phyloP scores from a whole-genome alignment of 177 flowering plant species.

The Vitis hybrid region DNA sequence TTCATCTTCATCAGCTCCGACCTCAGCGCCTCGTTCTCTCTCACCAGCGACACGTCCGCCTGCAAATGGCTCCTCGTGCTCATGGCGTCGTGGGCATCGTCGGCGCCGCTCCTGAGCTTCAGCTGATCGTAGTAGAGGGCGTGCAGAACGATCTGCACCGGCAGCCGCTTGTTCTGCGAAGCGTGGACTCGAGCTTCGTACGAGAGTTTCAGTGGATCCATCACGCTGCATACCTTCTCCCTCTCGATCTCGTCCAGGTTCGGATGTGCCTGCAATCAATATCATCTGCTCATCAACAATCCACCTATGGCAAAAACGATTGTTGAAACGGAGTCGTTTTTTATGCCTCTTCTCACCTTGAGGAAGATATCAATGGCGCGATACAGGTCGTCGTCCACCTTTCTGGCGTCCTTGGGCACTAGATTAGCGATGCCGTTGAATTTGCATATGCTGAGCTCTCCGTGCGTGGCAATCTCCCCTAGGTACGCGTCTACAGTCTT shows the following conservation, averaged over 20 bases:
- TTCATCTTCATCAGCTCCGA: conserved; percentile 85
- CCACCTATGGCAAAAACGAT: neutral
- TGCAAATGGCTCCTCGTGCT: conserved; percentile 57
- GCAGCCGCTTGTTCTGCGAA: conserved; percentile 86
- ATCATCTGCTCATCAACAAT: neutral
- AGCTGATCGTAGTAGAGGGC: conserved; percentile 92
- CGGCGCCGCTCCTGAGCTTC: conserved; percentile 67
- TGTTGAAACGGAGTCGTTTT: neutral
- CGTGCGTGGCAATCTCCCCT: conserved; percentile 67
- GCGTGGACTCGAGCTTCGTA: conserved; percentile 90
- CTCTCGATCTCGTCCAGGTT: conserved; percentile 85
- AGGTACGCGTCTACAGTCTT: conserved; percentile 76
- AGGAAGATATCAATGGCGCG: conserved; percentile 81
- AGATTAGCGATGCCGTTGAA: conserved; percentile 85
- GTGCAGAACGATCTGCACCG: conserved; percentile 83
- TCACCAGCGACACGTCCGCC: conserved; percentile 61
- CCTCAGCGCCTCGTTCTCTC: conserved; percentile 74
- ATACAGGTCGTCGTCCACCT: conserved; percentile 82
- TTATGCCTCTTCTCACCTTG: conserved; percentile 40
- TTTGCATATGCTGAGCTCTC: conserved; percentile 70
- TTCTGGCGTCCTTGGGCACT: conserved; percentile 67
- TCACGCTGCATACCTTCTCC: conserved; percentile 91
- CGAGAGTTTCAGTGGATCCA: conserved; percentile 84
- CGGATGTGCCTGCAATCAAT: conserved; percentile 62
- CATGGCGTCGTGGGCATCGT: conserved; percentile 35